These are phyloP conservation scores for Fusarium cicatricum DNA, from an alignment of 2,329 filamentous ascomycete genomes.

Conservation along the genomic window DNA sequence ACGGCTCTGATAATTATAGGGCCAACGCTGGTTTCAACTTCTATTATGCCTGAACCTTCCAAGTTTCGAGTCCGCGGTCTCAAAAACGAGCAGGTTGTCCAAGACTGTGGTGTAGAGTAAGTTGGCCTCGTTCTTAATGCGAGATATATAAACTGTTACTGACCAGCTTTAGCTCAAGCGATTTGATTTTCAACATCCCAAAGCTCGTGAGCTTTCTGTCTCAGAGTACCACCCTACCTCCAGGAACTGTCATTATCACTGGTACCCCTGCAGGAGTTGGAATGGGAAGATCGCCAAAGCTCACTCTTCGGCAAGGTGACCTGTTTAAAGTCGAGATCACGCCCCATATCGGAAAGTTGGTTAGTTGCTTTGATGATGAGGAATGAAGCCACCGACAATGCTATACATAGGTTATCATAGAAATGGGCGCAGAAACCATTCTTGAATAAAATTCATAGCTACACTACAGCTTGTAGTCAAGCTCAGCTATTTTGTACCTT, in stretches of 20 bases:
- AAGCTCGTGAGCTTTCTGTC: constrained; percentile 54
- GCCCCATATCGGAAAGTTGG: constrained; percentile 53
- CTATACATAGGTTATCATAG: no score
- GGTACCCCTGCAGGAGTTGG: constrained; percentile 55
- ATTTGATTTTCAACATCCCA: constrained; percentile 62
- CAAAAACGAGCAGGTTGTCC: constrained; percentile 61
- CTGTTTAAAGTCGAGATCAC: constrained; percentile 55
- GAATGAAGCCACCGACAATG: not conserved
- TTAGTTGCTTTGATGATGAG: constrained; percentile 41
- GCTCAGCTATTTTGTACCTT: no score
- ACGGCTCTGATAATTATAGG: constrained; percentile 40
- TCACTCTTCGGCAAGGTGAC: constrained; percentile 50
- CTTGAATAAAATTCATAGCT: no score
- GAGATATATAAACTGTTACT: constrained; percentile 32
- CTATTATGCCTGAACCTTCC: constrained; percentile 52
- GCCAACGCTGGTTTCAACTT: constrained; percentile 57
- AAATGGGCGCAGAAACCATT: no score
- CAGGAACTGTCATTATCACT: constrained; percentile 54
- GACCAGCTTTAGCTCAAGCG: constrained; percentile 49
- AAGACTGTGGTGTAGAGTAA: constrained; percentile 50
- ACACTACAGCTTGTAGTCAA: no score
- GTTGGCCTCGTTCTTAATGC: constrained; percentile 32
- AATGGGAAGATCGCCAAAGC: constrained; percentile 48
- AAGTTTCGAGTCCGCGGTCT: constrained; percentile 52
- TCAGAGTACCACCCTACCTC: constrained; percentile 53